Evolutionary conservation across 148 eudicot species (phyloP), one percentile per base, ranked within the genome.

Genomic region (Chenopodium quinoa): DNA sequence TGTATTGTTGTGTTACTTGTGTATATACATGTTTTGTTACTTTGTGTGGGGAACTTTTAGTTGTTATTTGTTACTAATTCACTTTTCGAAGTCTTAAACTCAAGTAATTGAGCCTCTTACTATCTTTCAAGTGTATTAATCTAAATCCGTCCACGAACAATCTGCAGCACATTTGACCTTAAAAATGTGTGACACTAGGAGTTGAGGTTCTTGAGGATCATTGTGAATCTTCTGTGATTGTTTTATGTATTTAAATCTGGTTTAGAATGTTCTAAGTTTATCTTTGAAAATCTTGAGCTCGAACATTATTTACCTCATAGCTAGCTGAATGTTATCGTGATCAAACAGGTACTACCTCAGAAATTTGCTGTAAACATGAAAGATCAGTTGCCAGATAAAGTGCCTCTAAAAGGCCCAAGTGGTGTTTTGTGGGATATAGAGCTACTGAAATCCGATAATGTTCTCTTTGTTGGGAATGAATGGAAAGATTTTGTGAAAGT

Each of bases 381-480:
- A 3, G n/a, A 63, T 44, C 84, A 82, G 44, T 34, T 89, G 48
- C 85, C 84, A 0, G 82, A 83, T 64, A 82, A 79, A 52, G 85
- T 88, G 72, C 58, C 82, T 44, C 84, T 91, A 25, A 73, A 73
- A 71, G 91, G 88, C 66, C 93, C 92, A 2, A 89, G 90, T 88
- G 89, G 89, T 46, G 23, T 65, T 16, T 19, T 48, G 23, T 91
- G 92, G 91, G 69, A 82, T 37, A 83, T 89, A 13, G 83, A 73
- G n/a, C 27, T 91, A 62, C 75, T 60, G 27, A 77, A 79, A 80
- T 77, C 52, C 22, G 88, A 81, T 27, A 82, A 75, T 52, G 77
- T 69, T 34, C 73, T 73, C 58, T 73, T 88, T 69, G 76, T 82
- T 48, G 80, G 78, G 82, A 60, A 76, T 37, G 93, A 88, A 47